Evolutionary conservation across 1,139 yeast species (phyloP).

Genomic region (Scheffersomyces quercinus): DNA sequence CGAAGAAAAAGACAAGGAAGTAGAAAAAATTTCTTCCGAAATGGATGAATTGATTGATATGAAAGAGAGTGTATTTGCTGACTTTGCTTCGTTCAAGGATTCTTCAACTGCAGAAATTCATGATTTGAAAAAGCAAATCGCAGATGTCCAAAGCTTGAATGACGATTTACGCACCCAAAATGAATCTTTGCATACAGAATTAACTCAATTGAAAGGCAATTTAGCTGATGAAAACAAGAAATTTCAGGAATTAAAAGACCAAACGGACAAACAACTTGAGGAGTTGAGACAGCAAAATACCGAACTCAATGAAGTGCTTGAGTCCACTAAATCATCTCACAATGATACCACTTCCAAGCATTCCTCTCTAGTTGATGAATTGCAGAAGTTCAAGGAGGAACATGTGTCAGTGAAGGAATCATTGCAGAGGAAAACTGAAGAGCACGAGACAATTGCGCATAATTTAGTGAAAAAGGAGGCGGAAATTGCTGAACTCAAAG

Average conservation of each 20-base stretch:
- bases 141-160: slow-evolving; percentile 19
- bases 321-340: not conserved
- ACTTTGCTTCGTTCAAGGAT: not conserved
- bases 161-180: not conserved
- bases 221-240: slow-evolving; percentile 2
- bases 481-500: not conserved
- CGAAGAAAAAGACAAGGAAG: slow-evolving; percentile 14
- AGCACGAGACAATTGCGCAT: not conserved
- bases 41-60: not conserved
- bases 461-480: not conserved
- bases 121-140: slow-evolving; percentile 12
- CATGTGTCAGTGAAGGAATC: not conserved
- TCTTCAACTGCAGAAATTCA: slow-evolving; percentile 5
- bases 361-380: not conserved
- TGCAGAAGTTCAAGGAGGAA: not conserved
- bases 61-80: not conserved
- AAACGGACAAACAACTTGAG: not conserved
- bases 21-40: slow-evolving; percentile 3
- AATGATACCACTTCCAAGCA: not conserved
- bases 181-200: not conserved
- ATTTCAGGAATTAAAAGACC: not conserved
- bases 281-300: not conserved
- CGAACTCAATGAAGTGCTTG: not conserved
- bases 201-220: slow-evolving; percentile 3
- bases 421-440: slow-evolving; percentile 1